Conservation (phyloP, 2,329 filamentous ascomycete genomes). For the Colletotrichum chrysophilum region DNA sequence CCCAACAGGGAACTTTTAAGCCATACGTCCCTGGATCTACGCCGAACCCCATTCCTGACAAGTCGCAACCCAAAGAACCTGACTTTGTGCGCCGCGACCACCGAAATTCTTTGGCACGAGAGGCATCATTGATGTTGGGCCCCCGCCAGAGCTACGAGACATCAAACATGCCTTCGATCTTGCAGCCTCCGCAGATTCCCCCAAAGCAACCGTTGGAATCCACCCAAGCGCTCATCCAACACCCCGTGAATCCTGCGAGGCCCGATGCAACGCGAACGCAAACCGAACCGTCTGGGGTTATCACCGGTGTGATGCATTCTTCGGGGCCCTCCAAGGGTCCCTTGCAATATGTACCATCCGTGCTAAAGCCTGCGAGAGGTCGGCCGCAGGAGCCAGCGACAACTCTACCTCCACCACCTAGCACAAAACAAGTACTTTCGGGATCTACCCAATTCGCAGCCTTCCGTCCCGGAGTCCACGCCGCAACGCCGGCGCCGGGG, state of each 20-base stretch:
- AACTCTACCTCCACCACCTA: neutral
- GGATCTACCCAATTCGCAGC: neutral
- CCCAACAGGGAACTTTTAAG: conserved; percentile 8
- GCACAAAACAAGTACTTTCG: neutral
- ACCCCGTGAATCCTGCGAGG: neutral
- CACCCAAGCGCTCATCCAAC: neutral
- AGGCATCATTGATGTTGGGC: conserved; percentile 27
- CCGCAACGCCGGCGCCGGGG: neutral
- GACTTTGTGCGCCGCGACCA: neutral
- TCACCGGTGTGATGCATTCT: neutral
- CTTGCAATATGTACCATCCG: conserved; percentile 29
- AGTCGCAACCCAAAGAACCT: neutral
- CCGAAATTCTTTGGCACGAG: conserved; percentile 28
- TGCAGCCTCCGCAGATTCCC: conserved; percentile 28
- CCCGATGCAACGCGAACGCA: neutral
- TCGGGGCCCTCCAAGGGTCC: neutral
- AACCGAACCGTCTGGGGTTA: neutral
- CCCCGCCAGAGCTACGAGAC: conserved; percentile 20
- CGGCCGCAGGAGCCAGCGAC: neutral
- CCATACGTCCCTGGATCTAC: conserved; percentile 14
- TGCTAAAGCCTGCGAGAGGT: conserved; percentile 33
- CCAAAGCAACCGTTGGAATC: conserved; percentile 18
- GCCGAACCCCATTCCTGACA: neutral
- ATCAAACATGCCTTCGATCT: conserved; percentile 25
- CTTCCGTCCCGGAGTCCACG: neutral